These are phyloP conservation scores for Cladophialophora yegresii DNA, from an alignment of 2,329 filamentous ascomycete genomes.

Conservation along the genomic window DNA sequence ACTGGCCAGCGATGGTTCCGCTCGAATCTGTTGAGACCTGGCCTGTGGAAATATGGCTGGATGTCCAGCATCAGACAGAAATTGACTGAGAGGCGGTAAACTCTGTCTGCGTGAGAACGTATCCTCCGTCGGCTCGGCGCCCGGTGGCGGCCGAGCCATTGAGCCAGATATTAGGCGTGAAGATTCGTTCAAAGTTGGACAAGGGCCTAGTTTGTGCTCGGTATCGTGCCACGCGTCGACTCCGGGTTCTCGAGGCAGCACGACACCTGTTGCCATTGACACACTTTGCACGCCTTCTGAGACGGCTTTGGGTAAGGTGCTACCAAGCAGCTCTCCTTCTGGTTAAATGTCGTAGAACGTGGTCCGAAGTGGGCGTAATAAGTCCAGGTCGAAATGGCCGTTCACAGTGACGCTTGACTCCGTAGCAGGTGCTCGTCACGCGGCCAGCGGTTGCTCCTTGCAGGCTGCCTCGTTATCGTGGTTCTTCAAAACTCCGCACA, in stretches of 20 bases:
- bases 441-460: not conserved
- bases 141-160: constrained; percentile 24
- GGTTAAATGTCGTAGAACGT: not conserved
- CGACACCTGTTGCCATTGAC: constrained; percentile 28
- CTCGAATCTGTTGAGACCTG: constrained; percentile 8
- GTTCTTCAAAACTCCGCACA: constrained; percentile 18
- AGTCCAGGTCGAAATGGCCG: not conserved
- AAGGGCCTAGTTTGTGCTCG: constrained; percentile 5
- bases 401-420: not conserved
- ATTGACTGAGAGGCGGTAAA: constrained; percentile 34
- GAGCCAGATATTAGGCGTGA: constrained; percentile 14
- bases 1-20: constrained; percentile 22
- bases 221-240: constrained; percentile 24
- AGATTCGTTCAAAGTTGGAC: constrained; percentile 17
- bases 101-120: constrained; percentile 21
- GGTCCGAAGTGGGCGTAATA: not conserved
- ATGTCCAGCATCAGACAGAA: constrained; percentile 27
- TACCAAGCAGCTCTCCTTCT: not conserved
- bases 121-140: constrained; percentile 7
- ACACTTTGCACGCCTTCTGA: constrained; percentile 1
- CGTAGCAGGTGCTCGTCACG: not conserved
- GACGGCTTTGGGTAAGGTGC: not conserved
- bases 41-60: constrained; percentile 18
- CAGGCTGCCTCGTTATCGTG: not conserved
- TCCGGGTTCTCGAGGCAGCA: constrained; percentile 21